Percentiles rank a stretch among this genome's conserved stretches.
phyloP scores from a whole-genome alignment of 2,329 filamentous ascomycete species.

The Mycosphaerella arachidis region DNA sequence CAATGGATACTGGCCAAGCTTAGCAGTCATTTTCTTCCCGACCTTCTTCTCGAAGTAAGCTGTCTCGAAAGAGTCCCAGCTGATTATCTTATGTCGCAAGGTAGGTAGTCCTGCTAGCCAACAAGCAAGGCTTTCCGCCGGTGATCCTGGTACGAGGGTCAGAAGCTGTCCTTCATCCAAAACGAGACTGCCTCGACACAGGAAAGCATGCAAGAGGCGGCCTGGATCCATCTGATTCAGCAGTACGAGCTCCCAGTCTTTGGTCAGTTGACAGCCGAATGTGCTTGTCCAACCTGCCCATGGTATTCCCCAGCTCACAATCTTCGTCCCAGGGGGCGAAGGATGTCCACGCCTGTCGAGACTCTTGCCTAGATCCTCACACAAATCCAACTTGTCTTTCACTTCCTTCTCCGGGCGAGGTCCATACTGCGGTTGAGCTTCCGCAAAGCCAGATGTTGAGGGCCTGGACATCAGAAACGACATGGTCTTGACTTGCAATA shows the following conservation, averaged over 20 bases:
- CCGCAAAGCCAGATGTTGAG: constrained; percentile 11
- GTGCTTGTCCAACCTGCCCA: constrained; percentile 13
- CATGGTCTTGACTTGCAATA: constrained; percentile 17
- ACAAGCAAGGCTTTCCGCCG: constrained; percentile 13
- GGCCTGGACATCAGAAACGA: constrained; percentile 11
- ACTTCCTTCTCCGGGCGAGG: constrained; percentile 12
- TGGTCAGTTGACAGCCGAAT: constrained; percentile 12
- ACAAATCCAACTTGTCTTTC: constrained; percentile 9
- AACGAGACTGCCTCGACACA: constrained; percentile 11
- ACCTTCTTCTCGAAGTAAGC: constrained; percentile 17
- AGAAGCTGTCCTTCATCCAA: constrained; percentile 13
- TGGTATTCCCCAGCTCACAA: constrained; percentile 12
- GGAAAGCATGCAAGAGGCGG: constrained; percentile 16
- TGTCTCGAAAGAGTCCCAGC: constrained; percentile 13
- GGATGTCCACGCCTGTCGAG: constrained; percentile 15
- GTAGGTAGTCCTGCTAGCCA: constrained; percentile 16
- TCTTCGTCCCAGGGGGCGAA: constrained; percentile 2
- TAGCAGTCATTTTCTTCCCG: constrained; percentile 14
- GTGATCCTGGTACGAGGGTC: constrained; percentile 8
- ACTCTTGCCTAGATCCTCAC: constrained; percentile 11
- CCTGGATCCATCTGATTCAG: constrained; percentile 17
- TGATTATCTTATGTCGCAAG: constrained; percentile 14
- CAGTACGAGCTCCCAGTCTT: constrained; percentile 7
- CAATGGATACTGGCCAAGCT: constrained; percentile 16
- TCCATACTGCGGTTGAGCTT: constrained; percentile 9